phyloP scores from a whole-genome alignment of 352 stramenopile species.

The Globisporangium uncinulatum region DNA sequence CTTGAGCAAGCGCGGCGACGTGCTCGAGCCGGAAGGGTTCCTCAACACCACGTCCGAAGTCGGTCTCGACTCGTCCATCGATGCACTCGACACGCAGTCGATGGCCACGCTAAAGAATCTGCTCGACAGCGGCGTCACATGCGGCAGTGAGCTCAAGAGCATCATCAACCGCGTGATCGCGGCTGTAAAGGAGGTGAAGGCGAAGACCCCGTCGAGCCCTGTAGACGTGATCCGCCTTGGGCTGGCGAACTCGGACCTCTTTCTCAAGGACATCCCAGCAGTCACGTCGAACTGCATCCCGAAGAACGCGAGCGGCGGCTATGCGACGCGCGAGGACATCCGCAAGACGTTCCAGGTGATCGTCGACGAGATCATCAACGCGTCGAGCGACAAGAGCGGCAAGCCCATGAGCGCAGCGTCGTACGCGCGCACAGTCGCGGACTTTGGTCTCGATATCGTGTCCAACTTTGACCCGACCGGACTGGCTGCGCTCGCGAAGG shows the following conservation, averaged over 20 bases:
- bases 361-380: conserved; percentile 45
- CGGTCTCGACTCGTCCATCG: conserved; percentile 5
- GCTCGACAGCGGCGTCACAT: conserved; percentile 32
- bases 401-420: too few relatives aligned
- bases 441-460: too few relatives aligned
- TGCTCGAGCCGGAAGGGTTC: conserved; percentile 25
- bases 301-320: conserved; percentile 26
- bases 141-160: conserved; percentile 39
- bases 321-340: conserved; percentile 40
- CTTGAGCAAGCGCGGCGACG: conserved; percentile 29
- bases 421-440: too few relatives aligned
- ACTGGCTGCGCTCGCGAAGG: conserved; percentile 26
- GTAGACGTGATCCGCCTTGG: conserved; percentile 35
- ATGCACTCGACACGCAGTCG: neutral
- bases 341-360: conserved; percentile 50
- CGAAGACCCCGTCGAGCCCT: conserved; percentile 14
- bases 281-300: conserved; percentile 40
- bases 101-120: conserved; percentile 19
- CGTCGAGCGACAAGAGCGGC: conserved; percentile 15
- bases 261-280: conserved; percentile 37
- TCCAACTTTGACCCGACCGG: conserved; percentile 42
- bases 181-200: conserved; percentile 33
- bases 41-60: conserved; percentile 23
- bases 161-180: conserved; percentile 40
- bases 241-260: conserved; percentile 29